Base-by-base conservation (phyloP, 441 rosid genomes). In the Erodium moschatum region DNA sequence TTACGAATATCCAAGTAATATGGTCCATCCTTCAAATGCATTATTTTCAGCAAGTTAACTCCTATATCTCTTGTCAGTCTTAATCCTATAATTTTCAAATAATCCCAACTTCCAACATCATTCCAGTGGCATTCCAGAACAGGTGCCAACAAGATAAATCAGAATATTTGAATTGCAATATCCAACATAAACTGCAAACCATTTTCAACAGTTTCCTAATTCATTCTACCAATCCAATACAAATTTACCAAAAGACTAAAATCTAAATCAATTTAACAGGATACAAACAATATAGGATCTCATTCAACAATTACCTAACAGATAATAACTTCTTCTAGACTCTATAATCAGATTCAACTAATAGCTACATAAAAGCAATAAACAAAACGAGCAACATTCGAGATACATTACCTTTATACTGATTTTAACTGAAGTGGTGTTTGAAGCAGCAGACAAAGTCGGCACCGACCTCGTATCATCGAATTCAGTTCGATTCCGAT, bases 331-430 rank as follows among this genome's bases (percentile, higher is more conserved):
- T 27, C 31, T 62, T 9, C n/a, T 21, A 13, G 7, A 62, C n/a
- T 62, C 12, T 9, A 40, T 8, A 21, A 21, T 24, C 21, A 54
- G 61, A 54, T 18, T 16, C 61, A 16, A 54, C 5, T 16, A 33
- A 58, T 11, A 56, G 9, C 61, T 4, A 15, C 61, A 54, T 54
- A 18, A 15, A 58, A 13, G 46, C 15, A 56, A 54, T 1, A 15
- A 3, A 4, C 1, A 56, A 40, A 40, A 40, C 44, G 11, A 40
- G 11, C 44, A 40, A 8, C 44, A 40, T 8, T 40, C 11, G 12
- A 40, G 44, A 13, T 19, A 52, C 72, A 64, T 61, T 78, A 90
- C 93, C 93, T 81, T 80, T 66, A 79, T 66, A 5, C 80, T 64
- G 74, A 76, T 72, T 50, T 16, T 60, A 67, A 67, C 63, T 0